A percentile compares a stretch with the other conserved stretches of the same genome.
These are phyloP conservation scores for Coniochaeta ligniaria DNA, from an alignment of 2,329 filamentous ascomycete species.

Conservation along the genomic window DNA sequence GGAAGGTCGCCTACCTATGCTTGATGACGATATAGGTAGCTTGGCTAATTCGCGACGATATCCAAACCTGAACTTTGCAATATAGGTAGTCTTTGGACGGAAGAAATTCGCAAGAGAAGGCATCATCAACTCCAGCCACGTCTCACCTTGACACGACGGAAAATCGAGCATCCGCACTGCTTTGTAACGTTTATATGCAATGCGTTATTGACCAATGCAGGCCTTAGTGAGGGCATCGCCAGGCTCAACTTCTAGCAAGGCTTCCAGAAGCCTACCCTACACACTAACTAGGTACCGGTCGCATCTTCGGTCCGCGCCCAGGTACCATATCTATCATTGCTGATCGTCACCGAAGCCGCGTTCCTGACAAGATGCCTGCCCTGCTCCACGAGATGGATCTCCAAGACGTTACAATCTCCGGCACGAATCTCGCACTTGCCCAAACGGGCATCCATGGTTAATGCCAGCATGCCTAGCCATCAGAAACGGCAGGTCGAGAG, in stretches of 20 bases:
- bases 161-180: neutral
- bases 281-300: neutral
- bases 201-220: neutral
- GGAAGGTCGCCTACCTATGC: neutral
- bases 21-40: neutral
- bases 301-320: neutral
- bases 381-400: neutral
- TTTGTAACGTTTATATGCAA: neutral
- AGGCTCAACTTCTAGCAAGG: neutral
- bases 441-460: neutral
- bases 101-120: neutral
- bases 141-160: neutral
- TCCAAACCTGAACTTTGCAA: neutral
- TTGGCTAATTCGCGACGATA: neutral
- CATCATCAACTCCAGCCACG: neutral
- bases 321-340: neutral
- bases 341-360: neutral
- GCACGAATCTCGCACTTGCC: neutral
- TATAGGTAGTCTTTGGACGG: neutral
- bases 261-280: neutral
- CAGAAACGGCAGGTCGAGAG: neutral
- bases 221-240: neutral
- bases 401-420: neutral
- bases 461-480: neutral
- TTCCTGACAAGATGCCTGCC: neutral